These are phyloP conservation scores for Nothopassalora personata DNA, from an alignment of 2,329 filamentous ascomycete genomes.

Conservation along the genomic window DNA sequence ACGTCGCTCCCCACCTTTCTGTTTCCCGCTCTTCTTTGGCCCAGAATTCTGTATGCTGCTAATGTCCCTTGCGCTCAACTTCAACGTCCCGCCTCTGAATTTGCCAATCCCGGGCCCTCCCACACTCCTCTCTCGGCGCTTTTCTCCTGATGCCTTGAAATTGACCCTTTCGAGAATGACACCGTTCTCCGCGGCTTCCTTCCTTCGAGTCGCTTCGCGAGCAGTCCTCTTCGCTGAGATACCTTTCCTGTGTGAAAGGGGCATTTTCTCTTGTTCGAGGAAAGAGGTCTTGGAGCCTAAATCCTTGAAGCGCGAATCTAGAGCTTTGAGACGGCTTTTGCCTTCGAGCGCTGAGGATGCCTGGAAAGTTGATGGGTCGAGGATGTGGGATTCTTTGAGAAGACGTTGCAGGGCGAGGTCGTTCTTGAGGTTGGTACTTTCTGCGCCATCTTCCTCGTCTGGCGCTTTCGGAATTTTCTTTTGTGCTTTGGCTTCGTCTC, in stretches of 20 bases:
- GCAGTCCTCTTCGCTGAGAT: conserved; percentile 62
- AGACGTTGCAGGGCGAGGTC: conserved; percentile 89
- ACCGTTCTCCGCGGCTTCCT: conserved; percentile 82
- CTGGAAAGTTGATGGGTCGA: conserved; percentile 55
- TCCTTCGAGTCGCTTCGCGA: conserved; percentile 65
- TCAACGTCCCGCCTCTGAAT: conserved; percentile 73
- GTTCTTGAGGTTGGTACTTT: conserved; percentile 70
- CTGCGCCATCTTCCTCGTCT: conserved; percentile 49
- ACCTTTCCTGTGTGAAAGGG: conserved; percentile 79
- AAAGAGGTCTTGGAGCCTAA: conserved; percentile 74
- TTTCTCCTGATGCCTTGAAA: conserved; percentile 38
- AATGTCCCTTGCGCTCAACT: conserved; percentile 72
- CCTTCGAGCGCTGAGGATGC: conserved; percentile 50
- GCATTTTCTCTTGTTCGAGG: conserved; percentile 78
- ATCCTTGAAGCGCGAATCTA: conserved; percentile 75
- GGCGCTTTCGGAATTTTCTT: conserved; percentile 20
- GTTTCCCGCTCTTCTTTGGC: not conserved
- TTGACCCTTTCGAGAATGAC: conserved; percentile 68
- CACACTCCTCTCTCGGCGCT: conserved; percentile 55
- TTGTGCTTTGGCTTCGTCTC: conserved; percentile 19
- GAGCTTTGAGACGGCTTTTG: conserved; percentile 70
- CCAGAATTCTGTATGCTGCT: conserved; percentile 56
- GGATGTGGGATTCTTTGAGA: conserved; percentile 84
- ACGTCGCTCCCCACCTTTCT: not conserved
- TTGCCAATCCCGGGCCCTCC: conserved; percentile 75